Evolutionary conservation across 495 filamentous ascomycete genomes (phyloP), one percentile per base, ranked within the genome.

Genomic region (Tuber borchii): DNA sequence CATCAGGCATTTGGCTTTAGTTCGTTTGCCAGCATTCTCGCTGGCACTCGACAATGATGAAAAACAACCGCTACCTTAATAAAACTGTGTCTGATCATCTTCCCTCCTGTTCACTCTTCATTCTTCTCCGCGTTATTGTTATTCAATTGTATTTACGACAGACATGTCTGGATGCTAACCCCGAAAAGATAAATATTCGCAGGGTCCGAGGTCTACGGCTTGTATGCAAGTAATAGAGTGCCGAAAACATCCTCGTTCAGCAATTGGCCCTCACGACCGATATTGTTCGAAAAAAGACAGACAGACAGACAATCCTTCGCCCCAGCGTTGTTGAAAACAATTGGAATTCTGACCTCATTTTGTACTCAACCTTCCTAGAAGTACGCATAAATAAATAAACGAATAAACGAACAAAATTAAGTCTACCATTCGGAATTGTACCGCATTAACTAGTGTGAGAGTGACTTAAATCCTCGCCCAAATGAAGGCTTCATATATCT

Each of bases 1-100:
- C 81, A 70, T 74, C 77, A 82, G 82, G 82, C 82, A 83, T 83
- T 83, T 83, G 82, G 82, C 82, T 83, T 83, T 83, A 83, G 82
- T 77, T 81, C 82, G 77, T 75, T 69, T 72, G 61, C 68, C 4
- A 70, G 71, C 75, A 68, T 79, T 83, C 76, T 73, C 73, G 71
- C 76, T 75, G 78, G 46, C 68, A 56, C 68, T 76, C 74, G 82
- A 79, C 82, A 78, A 73, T 83, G 82, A 83, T 83, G 82, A 83
- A 81, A 83, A 83, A 81, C 81, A 73, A 83, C 82, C 81, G 82
- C 82, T 83, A 83, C 82, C 82, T 83, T 83, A 78, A 71, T 10
- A 61, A 81, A 80, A 83, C 69, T 75, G 82, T 82, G 76, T 82
- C 80, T 82, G 79, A 82, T 80, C 77, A 75, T 78, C 51, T 26